phyloP scores from a whole-genome alignment of 768 basidiomycete genomes.

The Macrocybe gigantea region DNA sequence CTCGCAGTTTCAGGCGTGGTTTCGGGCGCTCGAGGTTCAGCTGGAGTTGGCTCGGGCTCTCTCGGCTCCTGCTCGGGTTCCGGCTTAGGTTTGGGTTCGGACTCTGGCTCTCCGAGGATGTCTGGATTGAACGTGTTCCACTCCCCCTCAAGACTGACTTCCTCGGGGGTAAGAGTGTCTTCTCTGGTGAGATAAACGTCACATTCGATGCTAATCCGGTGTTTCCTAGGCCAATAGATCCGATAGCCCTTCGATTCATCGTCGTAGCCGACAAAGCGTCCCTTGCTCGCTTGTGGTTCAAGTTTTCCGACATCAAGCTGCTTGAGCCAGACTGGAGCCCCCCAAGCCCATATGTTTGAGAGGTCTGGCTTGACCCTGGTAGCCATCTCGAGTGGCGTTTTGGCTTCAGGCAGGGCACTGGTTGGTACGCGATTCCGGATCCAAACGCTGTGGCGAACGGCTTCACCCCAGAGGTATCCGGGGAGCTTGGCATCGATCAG shows the following conservation, averaged over 20 bases:
- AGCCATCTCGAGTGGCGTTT: slow-evolving; percentile 20
- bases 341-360: slow-evolving; percentile 22
- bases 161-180: too few species aligned
- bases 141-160: too few species aligned
- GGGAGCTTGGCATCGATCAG: slow-evolving; percentile 18
- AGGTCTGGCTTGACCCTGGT: slow-evolving; percentile 25
- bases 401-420: slow-evolving; percentile 17
- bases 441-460: slow-evolving; percentile 17
- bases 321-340: slow-evolving; percentile 24
- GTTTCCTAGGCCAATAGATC: slow-evolving; percentile 31
- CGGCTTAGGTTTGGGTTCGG: too few species aligned
- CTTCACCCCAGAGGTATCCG: slow-evolving; percentile 23
- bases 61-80: too few species aligned
- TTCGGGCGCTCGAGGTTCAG: too few species aligned
- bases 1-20: too few species aligned
- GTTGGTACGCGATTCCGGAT: slow-evolving; percentile 16
- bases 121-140: too few species aligned
- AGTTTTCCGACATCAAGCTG: slow-evolving; percentile 20
- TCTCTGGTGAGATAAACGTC: too few species aligned
- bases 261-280: slow-evolving; percentile 19
- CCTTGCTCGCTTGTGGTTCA: slow-evolving; percentile 10
- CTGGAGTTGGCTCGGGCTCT: too few species aligned
- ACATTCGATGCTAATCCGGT: too few species aligned
- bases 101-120: too few species aligned
- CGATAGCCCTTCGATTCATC: slow-evolving; percentile 18